Base-by-base conservation (phyloP, 768 basidiomycete genomes). In the Leccinum obscurum region DNA sequence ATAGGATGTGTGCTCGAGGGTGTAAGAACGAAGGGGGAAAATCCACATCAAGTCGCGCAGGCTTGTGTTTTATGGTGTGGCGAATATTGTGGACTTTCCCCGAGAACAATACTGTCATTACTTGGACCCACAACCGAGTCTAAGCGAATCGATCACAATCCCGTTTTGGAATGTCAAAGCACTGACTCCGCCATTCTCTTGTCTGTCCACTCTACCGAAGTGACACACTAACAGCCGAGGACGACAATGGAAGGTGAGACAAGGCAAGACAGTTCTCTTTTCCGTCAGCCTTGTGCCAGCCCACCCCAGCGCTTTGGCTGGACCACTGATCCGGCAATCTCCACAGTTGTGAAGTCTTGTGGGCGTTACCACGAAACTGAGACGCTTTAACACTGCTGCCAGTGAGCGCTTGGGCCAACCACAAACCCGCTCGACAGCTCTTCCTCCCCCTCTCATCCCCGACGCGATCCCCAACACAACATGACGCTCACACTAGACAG, bases 101-200 rank as follows among this genome's bases (percentile, higher is more conserved):
- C 30, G 54, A 41, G 56, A 57, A 66, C 64, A 65, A 68, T 60
- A 58, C 51, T 14, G 35, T 26, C 55, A 28, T 53, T 30, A 41
- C 20, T 8, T 54, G 68, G 65, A 64, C 65, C 65, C 34, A 67
- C 62, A 66, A 50, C 52, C n/a, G 37, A 34, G 44, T 20, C 55
- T 61, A 60, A 60, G 60, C 57, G 66, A 60, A 56, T 58, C 55
- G 66, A 54, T 28, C 34, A 50, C 20, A 13, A 15, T 44, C 41
- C 50, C 55, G n/a, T 56, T 65, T 59, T 54, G 24, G 51, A 35
- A 52, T 51, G 60, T 60, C 65, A 66, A 65, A 65, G 64, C 61
- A 66, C 11, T 34, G 32, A 59, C 34, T 50, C 46, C 22, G 46
- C 46, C 32, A 8, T 17, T 17, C 39, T 41, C 56, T 44, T 30